Evolutionary conservation across 768 basidiomycete genomes (phyloP).

Genomic region (Termitomyces bulborhizus): DNA sequence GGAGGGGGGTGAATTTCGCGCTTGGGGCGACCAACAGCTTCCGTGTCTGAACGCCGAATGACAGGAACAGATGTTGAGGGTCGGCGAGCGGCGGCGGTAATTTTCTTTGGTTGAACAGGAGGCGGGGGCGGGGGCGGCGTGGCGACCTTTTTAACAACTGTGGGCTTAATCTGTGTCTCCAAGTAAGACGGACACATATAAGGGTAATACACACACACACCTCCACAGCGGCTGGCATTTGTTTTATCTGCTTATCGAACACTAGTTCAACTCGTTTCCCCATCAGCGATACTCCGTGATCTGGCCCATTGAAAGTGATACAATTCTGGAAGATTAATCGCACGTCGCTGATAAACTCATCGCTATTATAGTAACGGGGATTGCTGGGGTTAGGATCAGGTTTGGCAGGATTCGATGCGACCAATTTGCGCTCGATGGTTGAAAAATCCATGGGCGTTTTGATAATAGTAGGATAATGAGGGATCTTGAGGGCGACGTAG

Average conservation of each 20-base stretch:
- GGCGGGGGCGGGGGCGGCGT: slow-evolving; percentile 45
- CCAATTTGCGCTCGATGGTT: slow-evolving; percentile 86
- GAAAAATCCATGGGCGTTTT: slow-evolving; percentile 91
- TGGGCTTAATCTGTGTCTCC: slow-evolving; percentile 29
- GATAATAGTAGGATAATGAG: slow-evolving; percentile 84
- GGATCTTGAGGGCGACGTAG: slow-evolving; percentile 72
- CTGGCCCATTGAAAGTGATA: slow-evolving; percentile 87
- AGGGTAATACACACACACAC: slow-evolving; percentile 33
- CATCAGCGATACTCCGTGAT: slow-evolving; percentile 73
- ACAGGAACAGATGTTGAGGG: slow-evolving; percentile 77
- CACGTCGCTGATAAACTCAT: slow-evolving; percentile 83
- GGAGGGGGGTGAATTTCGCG: slow-evolving; percentile 97
- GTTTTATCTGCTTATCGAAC: slow-evolving; percentile 85
- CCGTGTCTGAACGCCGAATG: slow-evolving; percentile 73
- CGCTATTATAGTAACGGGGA: slow-evolving; percentile 70
- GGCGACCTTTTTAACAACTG: slow-evolving; percentile 38
- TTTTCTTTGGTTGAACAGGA: slow-evolving; percentile 40
- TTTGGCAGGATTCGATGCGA: slow-evolving; percentile 71
- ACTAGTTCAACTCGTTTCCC: slow-evolving; percentile 78
- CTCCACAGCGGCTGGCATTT: slow-evolving; percentile 72
- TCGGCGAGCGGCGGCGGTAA: slow-evolving; percentile 48
- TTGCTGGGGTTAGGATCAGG: slow-evolving; percentile 64
- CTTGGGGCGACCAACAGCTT: slow-evolving; percentile 74
- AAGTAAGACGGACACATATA: neutral
- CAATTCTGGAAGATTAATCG: slow-evolving; percentile 87